Base-by-base conservation (phyloP, 768 basidiomycete species). In the Tulasnella sp. region DNA sequence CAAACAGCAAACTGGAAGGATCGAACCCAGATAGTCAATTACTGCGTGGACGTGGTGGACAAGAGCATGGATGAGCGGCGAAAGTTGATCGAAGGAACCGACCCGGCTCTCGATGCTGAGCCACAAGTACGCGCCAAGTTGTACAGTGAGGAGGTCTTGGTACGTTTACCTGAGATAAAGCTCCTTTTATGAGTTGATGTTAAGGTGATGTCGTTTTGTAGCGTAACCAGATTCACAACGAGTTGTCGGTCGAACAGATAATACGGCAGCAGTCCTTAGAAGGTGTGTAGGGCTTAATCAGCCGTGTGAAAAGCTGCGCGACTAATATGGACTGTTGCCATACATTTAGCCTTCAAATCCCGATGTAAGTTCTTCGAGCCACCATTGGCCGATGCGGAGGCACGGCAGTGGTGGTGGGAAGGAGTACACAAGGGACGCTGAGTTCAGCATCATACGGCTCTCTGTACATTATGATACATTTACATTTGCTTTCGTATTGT, bases 361-460 rank as follows among this genome's bases (percentile, higher is more conserved):
- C 83, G 87, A 51, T 92, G 88, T 73, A 80, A 79, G 68, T 89
- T 85, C 69, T 92, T 89, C 70, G 73, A 76, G 51, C 86, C 86
- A 5, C 83, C 87, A 53, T 11, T 34, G 24, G 50, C 61, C 17
- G 66, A 68, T 50, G 19, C 47, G 7, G 67, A 68, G 44, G 64
- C 61, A 13, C 44, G 67, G 29, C 56, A 63, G 42, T 68, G 68
- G 42, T 68, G 68, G 68, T 68, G 68, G 68, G 66, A 68, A 21
- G 50, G 29, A 43, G 34, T 38, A 38, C 34, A 38, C 15, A 5
- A 15, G 34, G 34, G 34, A 38, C 5, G 34, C 34, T 38, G 34
- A 38, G 34, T 15, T 38, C 7, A 38, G 34, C 34, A 38, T 7
- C 15, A 38, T 38, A 15, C 15, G 7, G 15, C 34, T 38, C 7